phyloP scores from a whole-genome alignment of 2,329 filamentous ascomycete species.

The Aphanocladium album region DNA sequence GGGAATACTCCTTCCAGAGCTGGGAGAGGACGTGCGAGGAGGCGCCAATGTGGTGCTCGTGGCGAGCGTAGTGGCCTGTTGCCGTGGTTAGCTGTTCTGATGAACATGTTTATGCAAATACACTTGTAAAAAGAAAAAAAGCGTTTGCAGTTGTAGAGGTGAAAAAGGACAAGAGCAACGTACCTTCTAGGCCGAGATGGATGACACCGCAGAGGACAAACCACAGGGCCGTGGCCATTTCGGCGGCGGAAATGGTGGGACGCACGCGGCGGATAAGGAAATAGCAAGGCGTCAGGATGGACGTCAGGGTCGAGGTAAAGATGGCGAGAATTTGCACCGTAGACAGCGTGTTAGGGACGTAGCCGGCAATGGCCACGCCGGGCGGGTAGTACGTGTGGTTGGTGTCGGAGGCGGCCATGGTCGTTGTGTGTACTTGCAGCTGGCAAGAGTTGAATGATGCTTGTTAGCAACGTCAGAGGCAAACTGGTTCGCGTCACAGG shows the following conservation, averaged over 20 bases:
- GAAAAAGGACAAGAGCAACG: too few relatives aligned
- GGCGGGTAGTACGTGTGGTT: slow-evolving; percentile 68
- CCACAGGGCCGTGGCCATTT: slow-evolving; percentile 61
- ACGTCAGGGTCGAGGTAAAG: slow-evolving; percentile 53
- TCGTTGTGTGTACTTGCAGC: not conserved
- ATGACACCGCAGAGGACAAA: slow-evolving; percentile 59
- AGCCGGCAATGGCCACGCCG: slow-evolving; percentile 55
- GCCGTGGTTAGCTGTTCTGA: too few relatives aligned
- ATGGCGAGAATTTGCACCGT: slow-evolving; percentile 53
- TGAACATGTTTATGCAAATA: not conserved
- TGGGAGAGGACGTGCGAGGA: slow-evolving; percentile 36
- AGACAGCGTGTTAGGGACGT: slow-evolving; percentile 60
- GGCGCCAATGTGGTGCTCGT: slow-evolving; percentile 29
- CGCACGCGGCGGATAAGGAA: slow-evolving; percentile 46
- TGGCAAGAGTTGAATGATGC: too few relatives aligned
- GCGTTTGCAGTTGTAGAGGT: too few relatives aligned
- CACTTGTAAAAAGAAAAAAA: too few relatives aligned
- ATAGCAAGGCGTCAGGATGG: slow-evolving; percentile 54
- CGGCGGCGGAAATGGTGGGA: slow-evolving; percentile 45
- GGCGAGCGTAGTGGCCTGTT: slow-evolving; percentile 40
- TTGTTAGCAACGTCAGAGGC: too few relatives aligned
- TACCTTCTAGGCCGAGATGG: slow-evolving; percentile 28
- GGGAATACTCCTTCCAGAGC: slow-evolving; percentile 46
- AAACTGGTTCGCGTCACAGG: too few relatives aligned
- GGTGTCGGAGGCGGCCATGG: not conserved